Conservation (phyloP, 73 alveolate genomes). For the Paramecium tetraurelia region DNA sequence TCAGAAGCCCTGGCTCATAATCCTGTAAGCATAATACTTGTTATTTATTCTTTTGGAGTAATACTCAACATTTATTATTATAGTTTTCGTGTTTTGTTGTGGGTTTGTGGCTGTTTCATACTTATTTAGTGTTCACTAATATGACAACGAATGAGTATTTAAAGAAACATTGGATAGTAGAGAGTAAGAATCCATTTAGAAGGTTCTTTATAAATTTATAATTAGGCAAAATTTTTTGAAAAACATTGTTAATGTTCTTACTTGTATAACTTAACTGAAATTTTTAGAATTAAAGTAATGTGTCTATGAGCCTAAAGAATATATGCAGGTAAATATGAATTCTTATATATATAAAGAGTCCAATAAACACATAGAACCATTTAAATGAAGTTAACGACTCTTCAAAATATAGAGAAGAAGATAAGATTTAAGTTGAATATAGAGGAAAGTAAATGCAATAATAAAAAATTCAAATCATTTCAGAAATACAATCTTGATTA, state of each 20-base stretch:
- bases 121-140: constrained; percentile 52
- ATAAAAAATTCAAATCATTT: not conserved
- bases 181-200: constrained; percentile 45
- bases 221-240: not conserved
- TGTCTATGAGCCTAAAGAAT: not conserved
- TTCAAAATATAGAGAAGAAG: not conserved
- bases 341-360: not conserved
- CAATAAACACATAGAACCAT: not conserved
- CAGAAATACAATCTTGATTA: not conserved
- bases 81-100: constrained; percentile 66
- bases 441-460: not conserved
- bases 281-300: not conserved
- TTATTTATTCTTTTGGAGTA: constrained; percentile 55
- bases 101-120: constrained; percentile 66
- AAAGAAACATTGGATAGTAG: constrained; percentile 55
- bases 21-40: constrained; percentile 46
- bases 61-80: not conserved
- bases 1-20: not conserved
- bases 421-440: not conserved
- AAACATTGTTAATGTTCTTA: not conserved
- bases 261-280: not conserved
- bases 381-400: not conserved
- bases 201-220: not conserved
- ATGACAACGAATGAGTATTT: constrained; percentile 71
- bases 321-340: not conserved